Conservation (phyloP, 305 asterid genomes). For the Solanum aculeatissimum region DNA sequence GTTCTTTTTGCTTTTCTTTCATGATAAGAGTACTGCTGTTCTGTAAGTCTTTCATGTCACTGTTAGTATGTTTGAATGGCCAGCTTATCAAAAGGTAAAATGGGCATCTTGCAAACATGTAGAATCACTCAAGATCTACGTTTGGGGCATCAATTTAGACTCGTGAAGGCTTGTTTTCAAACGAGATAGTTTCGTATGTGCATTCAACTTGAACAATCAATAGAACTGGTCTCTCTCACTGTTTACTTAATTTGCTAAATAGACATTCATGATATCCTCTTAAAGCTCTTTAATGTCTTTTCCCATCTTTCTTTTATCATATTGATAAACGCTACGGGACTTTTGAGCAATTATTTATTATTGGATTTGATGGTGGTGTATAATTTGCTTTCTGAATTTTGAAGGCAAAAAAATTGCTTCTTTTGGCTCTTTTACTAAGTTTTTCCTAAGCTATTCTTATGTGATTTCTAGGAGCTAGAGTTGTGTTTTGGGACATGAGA, state of each 20-base stretch:
- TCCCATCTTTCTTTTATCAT: neutral
- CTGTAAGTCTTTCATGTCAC: neutral
- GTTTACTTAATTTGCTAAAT: neutral
- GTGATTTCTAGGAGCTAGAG: conserved; percentile 53
- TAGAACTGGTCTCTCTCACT: neutral
- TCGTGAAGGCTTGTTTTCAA: neutral
- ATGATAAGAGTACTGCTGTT: neutral
- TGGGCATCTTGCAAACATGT: neutral
- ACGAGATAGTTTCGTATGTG: neutral
- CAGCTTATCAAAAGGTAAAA: neutral
- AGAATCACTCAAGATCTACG: neutral
- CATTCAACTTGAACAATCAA: neutral
- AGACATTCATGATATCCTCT: neutral
- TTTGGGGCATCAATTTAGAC: neutral
- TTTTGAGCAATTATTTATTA: neutral
- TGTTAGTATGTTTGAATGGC: neutral
- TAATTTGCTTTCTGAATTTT: neutral
- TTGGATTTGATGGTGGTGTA: neutral
- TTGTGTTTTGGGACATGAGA: conserved; percentile 93
- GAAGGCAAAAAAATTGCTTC: neutral
- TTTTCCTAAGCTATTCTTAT: neutral
- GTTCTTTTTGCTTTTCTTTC: neutral
- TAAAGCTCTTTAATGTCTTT: neutral
- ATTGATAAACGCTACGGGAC: neutral
- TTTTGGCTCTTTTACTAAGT: neutral